phyloP scores from a whole-genome alignment of 495 filamentous ascomycete species.

The Daldinia loculata region DNA sequence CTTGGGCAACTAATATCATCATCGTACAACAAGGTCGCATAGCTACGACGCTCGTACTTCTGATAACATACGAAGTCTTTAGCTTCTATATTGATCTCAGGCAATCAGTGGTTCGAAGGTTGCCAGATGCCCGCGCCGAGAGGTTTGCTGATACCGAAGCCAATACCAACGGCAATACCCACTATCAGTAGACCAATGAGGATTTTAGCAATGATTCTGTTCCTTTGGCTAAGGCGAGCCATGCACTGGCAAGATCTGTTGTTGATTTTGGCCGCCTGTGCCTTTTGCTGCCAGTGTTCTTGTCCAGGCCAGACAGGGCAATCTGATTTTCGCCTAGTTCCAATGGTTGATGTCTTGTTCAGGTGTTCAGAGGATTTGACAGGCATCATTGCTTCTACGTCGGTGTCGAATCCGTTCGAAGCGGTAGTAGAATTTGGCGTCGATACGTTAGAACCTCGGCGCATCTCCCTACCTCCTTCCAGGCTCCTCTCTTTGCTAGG shows the following conservation, averaged over 20 bases:
- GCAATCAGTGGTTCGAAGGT: slow-evolving; percentile 29
- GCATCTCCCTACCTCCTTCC: slow-evolving; percentile 24
- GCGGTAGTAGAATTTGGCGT: slow-evolving; percentile 49
- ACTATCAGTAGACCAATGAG: slow-evolving; percentile 55
- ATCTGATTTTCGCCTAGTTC: slow-evolving; percentile 48
- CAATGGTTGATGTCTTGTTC: slow-evolving; percentile 46
- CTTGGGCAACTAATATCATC: neutral
- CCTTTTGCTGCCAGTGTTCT: slow-evolving; percentile 60
- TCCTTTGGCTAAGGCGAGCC: slow-evolving; percentile 57
- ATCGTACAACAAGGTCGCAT: neutral
- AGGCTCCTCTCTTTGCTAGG: slow-evolving; percentile 40
- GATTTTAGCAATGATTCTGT: slow-evolving; percentile 55
- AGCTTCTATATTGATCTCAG: neutral
- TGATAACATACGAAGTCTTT: neutral
- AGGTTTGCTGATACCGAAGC: slow-evolving; percentile 61
- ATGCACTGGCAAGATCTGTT: slow-evolving; percentile 55
- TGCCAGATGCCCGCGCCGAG: slow-evolving; percentile 58
- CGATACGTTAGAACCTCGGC: slow-evolving; percentile 48
- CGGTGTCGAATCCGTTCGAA: slow-evolving; percentile 57
- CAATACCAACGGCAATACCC: slow-evolving; percentile 57
- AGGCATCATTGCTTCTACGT: slow-evolving; percentile 58
- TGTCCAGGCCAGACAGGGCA: slow-evolving; percentile 61
- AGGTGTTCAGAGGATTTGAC: slow-evolving; percentile 36
- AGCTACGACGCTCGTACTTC: neutral
- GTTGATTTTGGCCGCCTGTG: slow-evolving; percentile 56